These are phyloP conservation scores for Ceratobasidium sp. DNA, from an alignment of 1,284 basidiomycete species.

Conservation along the genomic window DNA sequence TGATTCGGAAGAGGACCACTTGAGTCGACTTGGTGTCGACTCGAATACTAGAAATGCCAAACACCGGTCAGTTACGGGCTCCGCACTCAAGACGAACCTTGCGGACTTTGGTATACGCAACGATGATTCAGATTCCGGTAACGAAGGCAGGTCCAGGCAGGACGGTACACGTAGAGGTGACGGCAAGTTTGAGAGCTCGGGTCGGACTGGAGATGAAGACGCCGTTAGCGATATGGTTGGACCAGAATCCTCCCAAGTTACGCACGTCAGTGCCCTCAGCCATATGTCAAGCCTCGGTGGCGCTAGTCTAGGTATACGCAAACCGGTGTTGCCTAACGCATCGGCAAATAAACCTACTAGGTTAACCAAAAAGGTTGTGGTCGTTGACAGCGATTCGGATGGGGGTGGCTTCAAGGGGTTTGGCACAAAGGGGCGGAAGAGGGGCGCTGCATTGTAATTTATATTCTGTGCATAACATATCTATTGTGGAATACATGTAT, in stretches of 20 bases:
- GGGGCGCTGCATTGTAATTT: conserved; percentile 21
- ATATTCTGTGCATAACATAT: not conserved
- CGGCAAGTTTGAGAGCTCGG: not conserved
- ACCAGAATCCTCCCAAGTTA: conserved; percentile 20
- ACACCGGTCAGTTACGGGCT: conserved; percentile 1
- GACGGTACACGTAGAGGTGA: conserved; percentile 5
- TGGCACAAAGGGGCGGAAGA: conserved; percentile 31
- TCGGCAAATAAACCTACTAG: conserved; percentile 10
- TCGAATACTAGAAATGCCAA: not conserved
- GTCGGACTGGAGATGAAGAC: conserved; percentile 27
- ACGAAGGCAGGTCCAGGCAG: not conserved
- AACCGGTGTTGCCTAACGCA: not conserved
- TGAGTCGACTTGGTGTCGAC: not conserved
- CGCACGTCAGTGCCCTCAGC: conserved; percentile 6
- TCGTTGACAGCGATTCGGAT: conserved; percentile 33
- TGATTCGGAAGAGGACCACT: conserved; percentile 17
- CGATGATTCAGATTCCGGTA: conserved; percentile 45
- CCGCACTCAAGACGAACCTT: conserved; percentile 21
- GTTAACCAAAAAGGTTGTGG: conserved; percentile 15
- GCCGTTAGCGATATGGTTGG: conserved; percentile 24
- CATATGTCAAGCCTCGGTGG: conserved; percentile 28
- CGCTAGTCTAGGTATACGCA: conserved; percentile 22
- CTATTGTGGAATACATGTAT: conserved; percentile 3
- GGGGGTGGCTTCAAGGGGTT: conserved; percentile 33
- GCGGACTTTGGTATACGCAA: conserved; percentile 34